Conservation (phyloP, 1,284 basidiomycete species). For the Leucocoprinus gongylophorus region DNA sequence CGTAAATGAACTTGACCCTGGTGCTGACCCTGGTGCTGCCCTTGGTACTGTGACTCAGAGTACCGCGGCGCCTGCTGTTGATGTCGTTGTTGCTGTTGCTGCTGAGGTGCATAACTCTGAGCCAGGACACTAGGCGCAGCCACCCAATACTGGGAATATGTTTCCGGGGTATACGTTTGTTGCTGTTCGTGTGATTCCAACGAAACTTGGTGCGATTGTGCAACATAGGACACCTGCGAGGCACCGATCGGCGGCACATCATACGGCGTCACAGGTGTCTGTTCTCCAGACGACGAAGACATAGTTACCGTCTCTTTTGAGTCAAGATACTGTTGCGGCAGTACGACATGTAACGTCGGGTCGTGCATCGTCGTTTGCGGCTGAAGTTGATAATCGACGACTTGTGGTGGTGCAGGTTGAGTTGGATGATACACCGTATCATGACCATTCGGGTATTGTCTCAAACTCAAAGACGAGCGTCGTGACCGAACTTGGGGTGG, state of each 20-base stretch:
- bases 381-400: neutral
- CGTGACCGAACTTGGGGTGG: neutral
- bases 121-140: conserved; percentile 13
- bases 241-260: neutral
- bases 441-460: neutral
- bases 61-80: neutral
- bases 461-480: neutral
- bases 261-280: conserved; percentile 6
- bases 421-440: neutral
- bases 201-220: neutral
- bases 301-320: neutral
- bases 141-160: conserved; percentile 9
- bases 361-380: neutral
- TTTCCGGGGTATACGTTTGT: conserved; percentile 1
- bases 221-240: neutral
- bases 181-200: conserved; percentile 14
- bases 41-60: neutral
- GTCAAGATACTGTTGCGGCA: neutral
- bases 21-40: conserved; percentile 7
- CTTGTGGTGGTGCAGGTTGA: neutral
- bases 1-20: conserved; percentile 13
- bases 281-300: conserved; percentile 1
- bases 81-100: neutral
- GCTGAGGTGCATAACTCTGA: conserved; percentile 9
- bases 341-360: conserved; percentile 1